Conservation (phyloP, 257 asterid genomes). For the Capsicum baccatum region DNA sequence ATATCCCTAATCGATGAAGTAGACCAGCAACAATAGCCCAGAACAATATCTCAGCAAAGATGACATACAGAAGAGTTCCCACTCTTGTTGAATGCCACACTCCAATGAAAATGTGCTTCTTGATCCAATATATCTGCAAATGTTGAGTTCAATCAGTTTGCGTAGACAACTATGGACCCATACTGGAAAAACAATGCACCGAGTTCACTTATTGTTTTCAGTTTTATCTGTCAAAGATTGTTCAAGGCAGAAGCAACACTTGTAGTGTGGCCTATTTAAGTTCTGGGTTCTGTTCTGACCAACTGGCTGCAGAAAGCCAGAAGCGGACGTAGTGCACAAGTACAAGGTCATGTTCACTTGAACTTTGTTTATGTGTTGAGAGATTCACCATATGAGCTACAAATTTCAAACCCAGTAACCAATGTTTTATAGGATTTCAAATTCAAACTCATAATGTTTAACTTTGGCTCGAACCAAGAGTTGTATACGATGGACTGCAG, state of each 20-base stretch:
- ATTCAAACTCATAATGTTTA: background rate
- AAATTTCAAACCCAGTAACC: background rate
- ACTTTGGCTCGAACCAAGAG: background rate
- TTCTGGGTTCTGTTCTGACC: background rate
- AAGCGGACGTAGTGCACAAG: background rate
- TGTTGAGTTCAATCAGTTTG: constrained; percentile 12
- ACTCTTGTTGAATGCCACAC: constrained; percentile 73
- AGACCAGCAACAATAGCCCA: constrained; percentile 68
- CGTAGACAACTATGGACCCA: background rate
- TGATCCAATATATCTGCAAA: constrained; percentile 65
- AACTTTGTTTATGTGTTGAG: background rate
- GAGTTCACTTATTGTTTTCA: background rate
- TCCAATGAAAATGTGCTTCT: constrained; percentile 71
- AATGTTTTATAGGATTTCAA: background rate
- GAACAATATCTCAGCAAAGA: constrained; percentile 73
- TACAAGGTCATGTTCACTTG: too few relatives aligned
- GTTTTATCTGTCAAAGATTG: background rate
- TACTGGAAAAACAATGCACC: background rate
- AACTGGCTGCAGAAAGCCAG: background rate
- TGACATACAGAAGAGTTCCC: constrained; percentile 69
- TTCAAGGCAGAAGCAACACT: background rate
- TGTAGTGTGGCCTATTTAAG: background rate
- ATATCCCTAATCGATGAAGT: constrained; percentile 57
- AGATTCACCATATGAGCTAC: background rate
- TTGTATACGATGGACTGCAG: background rate